These are phyloP conservation scores for Myxozyma monticola DNA, from an alignment of 805 yeast genomes.

Conservation along the genomic window DNA sequence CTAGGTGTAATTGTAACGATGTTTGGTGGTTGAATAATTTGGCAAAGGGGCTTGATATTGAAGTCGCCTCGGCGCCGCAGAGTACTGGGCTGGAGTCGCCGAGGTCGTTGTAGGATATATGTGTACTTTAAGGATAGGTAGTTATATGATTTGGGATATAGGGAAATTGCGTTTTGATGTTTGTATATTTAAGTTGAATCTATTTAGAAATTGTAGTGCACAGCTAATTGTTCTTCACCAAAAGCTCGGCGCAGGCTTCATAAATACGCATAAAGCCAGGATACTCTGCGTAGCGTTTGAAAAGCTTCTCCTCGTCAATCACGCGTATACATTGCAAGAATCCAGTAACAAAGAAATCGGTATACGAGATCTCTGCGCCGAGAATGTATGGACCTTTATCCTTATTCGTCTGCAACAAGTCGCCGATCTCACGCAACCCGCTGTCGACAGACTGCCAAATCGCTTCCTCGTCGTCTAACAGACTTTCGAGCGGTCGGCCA, in stretches of 20 bases:
- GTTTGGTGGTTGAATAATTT: conserved; percentile 23
- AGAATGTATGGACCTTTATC: conserved; percentile 1
- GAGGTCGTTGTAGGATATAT: too few species aligned
- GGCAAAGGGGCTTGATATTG: conserved; percentile 20
- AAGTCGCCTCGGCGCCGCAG: neutral
- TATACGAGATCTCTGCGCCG: neutral
- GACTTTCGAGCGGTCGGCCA: neutral
- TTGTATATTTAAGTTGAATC: too few species aligned
- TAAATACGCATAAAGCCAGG: conserved; percentile 1
- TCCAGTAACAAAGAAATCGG: conserved; percentile 7
- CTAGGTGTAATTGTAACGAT: conserved; percentile 1
- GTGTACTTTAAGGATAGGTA: too few species aligned
- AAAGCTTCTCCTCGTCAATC: neutral
- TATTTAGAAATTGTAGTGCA: too few species aligned
- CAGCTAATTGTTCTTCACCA: conserved; percentile 4
- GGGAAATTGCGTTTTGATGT: too few species aligned
- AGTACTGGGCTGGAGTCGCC: too few species aligned
- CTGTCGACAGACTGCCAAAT: neutral
- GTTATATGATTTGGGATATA: too few species aligned
- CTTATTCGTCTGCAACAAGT: neutral
- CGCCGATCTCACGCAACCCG: neutral
- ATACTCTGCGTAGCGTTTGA: neutral
- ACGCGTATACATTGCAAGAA: neutral
- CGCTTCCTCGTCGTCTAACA: neutral
- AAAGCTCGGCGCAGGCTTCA: neutral